These are phyloP conservation scores for Glycyrrhiza uralensis DNA, from an alignment of 306 rosid genomes.

Conservation along the genomic window DNA sequence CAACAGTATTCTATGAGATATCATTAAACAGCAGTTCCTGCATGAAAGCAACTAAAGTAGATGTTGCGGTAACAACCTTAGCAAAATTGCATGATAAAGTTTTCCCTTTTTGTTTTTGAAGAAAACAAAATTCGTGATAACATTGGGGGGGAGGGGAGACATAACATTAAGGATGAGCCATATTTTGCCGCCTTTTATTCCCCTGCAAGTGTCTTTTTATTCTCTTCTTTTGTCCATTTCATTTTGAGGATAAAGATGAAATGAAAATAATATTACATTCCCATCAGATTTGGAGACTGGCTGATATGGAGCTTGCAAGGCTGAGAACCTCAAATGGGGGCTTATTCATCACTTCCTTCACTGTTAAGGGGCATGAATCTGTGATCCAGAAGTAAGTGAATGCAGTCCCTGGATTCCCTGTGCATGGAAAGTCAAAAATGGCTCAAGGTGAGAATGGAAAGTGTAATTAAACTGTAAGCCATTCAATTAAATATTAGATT, in stretches of 20 bases:
- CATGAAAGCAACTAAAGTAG: background rate
- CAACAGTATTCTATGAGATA: background rate
- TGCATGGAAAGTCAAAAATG: background rate
- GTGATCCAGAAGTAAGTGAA: conserved; percentile 93
- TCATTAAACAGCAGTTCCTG: background rate
- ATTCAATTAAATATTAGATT: background rate
- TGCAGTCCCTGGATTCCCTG: conserved; percentile 76
- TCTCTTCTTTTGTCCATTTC: conserved; percentile 7
- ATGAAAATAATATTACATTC: background rate
- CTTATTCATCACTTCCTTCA: conserved; percentile 58
- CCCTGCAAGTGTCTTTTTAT: background rate
- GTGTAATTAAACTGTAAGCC: background rate
- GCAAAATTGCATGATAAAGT: background rate
- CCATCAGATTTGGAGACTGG: conserved; percentile 63
- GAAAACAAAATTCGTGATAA: too few relatives aligned
- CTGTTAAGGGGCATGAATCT: conserved; percentile 88
- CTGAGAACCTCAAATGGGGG: conserved; percentile 91
- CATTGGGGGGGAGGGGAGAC: background rate
- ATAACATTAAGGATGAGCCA: background rate
- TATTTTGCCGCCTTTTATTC: background rate
- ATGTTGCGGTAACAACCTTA: background rate
- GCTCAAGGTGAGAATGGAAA: background rate
- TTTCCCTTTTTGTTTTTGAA: too few relatives aligned
- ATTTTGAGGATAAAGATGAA: conserved; percentile 11
- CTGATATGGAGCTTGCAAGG: conserved; percentile 77